These are phyloP conservation scores for Backusella liffmaniae DNA, from an alignment of 192 early-diverging fungal genomes.

Conservation along the genomic window DNA sequence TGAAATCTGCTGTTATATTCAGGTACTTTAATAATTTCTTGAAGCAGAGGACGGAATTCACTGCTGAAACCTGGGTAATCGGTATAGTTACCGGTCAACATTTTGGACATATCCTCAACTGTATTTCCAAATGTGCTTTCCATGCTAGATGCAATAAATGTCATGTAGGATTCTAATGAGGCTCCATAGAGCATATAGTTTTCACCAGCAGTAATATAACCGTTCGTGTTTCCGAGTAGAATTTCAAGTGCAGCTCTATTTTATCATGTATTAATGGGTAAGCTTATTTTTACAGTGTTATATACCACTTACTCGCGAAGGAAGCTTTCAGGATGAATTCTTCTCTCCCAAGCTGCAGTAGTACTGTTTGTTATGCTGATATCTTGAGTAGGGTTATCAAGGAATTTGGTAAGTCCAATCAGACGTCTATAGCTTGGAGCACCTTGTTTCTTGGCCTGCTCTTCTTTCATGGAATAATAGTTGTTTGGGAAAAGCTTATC, in stretches of 20 bases:
- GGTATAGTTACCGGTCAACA: neutral
- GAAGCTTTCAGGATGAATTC: conserved; percentile 2
- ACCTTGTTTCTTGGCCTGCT: neutral
- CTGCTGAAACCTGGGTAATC: neutral
- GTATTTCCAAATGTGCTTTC: neutral
- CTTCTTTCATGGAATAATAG: neutral
- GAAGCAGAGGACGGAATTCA: neutral
- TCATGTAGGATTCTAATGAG: neutral
- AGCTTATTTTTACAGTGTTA: neutral
- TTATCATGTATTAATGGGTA: neutral
- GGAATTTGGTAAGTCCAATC: conserved; percentile 6
- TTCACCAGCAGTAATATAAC: neutral
- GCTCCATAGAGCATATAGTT: neutral
- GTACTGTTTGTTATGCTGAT: neutral
- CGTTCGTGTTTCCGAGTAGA: neutral
- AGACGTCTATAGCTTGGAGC: neutral
- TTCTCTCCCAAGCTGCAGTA: neutral
- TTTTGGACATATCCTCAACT: neutral
- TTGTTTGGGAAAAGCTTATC: neutral
- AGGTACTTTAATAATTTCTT: conserved; percentile 5
- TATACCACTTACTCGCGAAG: neutral
- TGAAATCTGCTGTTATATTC: neutral
- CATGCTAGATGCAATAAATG: neutral
- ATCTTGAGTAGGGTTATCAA: neutral
- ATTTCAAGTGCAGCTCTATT: neutral